Evolutionary conservation across 1,284 basidiomycete species (phyloP).

Genomic region (Apiotrichum akiyoshidainum): DNA sequence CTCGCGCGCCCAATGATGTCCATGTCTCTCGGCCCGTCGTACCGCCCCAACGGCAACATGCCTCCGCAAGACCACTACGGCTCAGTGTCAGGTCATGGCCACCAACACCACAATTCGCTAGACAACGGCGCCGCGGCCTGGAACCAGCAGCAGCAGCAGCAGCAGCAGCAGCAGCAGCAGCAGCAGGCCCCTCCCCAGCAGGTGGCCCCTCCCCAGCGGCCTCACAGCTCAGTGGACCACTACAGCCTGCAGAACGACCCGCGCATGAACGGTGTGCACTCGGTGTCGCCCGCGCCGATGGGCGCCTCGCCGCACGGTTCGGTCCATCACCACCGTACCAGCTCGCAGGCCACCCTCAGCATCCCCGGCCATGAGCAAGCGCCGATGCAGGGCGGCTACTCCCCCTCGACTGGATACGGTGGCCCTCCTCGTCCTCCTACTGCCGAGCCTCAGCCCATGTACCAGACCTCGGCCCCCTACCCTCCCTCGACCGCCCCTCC

Average conservation of each 20-base stretch:
- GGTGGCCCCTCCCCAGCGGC: slow-evolving; percentile 1
- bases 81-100: slow-evolving; percentile 5
- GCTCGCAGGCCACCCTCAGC: slow-evolving; percentile 4
- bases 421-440: not conserved
- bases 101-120: slow-evolving; percentile 38
- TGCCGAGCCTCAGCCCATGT: not conserved
- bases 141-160: slow-evolving; percentile 31
- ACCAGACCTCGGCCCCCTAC: not conserved
- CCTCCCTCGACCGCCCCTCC: not conserved
- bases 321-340: slow-evolving; percentile 5
- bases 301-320: not conserved
- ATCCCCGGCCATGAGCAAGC: not conserved
- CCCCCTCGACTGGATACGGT: not conserved
- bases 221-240: slow-evolving; percentile 6
- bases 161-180: too few species aligned
- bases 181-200: slow-evolving; percentile 18
- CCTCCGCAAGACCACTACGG: not conserved
- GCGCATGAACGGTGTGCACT: not conserved
- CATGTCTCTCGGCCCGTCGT: slow-evolving; percentile 35
- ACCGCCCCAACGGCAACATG: slow-evolving; percentile 1
- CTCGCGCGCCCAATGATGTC: slow-evolving; percentile 39
- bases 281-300: not conserved
- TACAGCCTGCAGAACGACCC: not conserved
- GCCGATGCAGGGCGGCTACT: not conserved
- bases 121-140: slow-evolving; percentile 30